Percentiles rank a stretch among this genome's conserved stretches.
Evolutionary conservation across 768 basidiomycete genomes (phyloP).

Genomic region (Agrocybe praecox): DNA sequence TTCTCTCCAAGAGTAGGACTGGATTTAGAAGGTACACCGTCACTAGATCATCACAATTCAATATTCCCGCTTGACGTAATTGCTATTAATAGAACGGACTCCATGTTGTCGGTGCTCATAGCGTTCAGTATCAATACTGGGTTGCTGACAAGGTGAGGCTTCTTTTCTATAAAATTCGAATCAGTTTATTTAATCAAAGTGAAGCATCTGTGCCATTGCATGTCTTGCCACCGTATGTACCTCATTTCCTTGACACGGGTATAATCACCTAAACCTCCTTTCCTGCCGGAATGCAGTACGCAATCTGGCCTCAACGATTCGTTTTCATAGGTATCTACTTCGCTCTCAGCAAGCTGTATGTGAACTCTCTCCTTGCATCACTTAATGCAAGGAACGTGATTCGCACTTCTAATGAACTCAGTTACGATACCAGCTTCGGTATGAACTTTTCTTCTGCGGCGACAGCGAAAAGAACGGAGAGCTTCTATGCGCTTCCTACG

Average conservation of each 20-base stretch:
- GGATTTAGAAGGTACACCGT: conserved; percentile 15
- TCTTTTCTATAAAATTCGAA: background rate
- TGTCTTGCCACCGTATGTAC: conserved; percentile 16
- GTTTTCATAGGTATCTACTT: conserved; percentile 22
- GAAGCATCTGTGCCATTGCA: conserved; percentile 15
- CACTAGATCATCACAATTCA: too few species aligned
- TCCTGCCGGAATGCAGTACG: conserved; percentile 5
- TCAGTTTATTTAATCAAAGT: background rate
- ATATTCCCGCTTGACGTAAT: background rate
- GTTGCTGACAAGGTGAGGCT: conserved; percentile 17
- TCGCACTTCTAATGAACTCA: background rate
- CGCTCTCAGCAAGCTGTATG: conserved; percentile 18
- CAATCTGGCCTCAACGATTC: conserved; percentile 19
- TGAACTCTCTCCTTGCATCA: conserved; percentile 18
- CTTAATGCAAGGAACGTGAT: conserved; percentile 10
- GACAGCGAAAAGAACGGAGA: too few species aligned
- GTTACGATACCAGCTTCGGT: background rate
- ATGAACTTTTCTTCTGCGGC: too few species aligned
- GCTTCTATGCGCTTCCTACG: too few species aligned
- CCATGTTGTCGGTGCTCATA: conserved; percentile 15
- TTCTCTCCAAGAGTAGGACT: conserved; percentile 15
- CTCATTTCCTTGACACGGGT: background rate
- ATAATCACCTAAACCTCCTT: background rate
- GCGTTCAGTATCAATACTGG: conserved; percentile 20
- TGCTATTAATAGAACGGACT: conserved; percentile 13